Evolutionary conservation across 108 stramenopile genomes (phyloP), one percentile per base, ranked within the genome.

Genomic region (Cyclotella sp.): DNA sequence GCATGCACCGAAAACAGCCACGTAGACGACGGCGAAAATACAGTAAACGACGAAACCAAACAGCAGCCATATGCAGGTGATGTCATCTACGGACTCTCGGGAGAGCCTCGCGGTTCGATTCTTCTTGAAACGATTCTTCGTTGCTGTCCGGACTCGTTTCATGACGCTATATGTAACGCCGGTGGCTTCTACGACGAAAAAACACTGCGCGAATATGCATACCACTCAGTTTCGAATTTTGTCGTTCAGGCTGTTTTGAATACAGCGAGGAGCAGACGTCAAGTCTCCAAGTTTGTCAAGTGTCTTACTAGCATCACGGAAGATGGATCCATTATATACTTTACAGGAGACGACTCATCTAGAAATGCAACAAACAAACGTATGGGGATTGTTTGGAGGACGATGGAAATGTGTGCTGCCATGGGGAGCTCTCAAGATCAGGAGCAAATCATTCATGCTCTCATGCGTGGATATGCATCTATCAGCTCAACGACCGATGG

Each of bases 141-240:
- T 27, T 66, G 84, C 49, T 84, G 83, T 60, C 82, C 85, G 0
- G 92, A 91, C 52, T 82, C 82, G 9, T 83, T 91, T 63, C 85
- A 92, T 57, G 83, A 81, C 49, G 62, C 22, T 2, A 63, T 95
- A 6, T 72, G 92, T 30, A 55, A 81, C 14, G 68, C 49, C 40
- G 92, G 91, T 24, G 83, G 84, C 2, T 93, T 93, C 63, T 71
- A 85, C 18, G 72, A 74, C 5, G 77, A 87, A 28, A 57, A 70
- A 21, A 76, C 90, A 30, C 34, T 95, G 51, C 79, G 88, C 71
- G 94, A 93, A n/a, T 95, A 93, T 65, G 75, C 78, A 22, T 75
- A 79, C 41, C 91, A 95, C 60, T 73, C 87, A 13, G 92, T 95
- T 16, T 90, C 90, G 45, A 93, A 95, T 68, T 95, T 95, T 76